Evolutionary conservation across 169 alveolate genomes (phyloP).

Genomic region (Nephromyces sp.): DNA sequence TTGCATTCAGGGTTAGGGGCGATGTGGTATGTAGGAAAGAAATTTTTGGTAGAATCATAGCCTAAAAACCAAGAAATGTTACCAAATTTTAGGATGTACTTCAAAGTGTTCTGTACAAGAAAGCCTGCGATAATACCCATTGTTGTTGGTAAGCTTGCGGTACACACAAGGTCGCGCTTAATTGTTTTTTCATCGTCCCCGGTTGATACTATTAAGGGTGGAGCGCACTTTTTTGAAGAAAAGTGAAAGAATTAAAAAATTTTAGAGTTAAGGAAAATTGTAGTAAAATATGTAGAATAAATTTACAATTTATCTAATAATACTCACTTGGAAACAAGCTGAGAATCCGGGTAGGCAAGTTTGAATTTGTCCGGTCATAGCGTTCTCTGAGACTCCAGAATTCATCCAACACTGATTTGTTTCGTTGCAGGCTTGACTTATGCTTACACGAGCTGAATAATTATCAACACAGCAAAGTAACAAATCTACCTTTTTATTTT

Average conservation of each 20-base stretch:
- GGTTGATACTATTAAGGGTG: conserved; percentile 78
- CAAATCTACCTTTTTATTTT: conserved; percentile 65
- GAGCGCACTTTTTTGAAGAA: conserved; percentile 66
- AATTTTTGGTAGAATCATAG: conserved; percentile 80
- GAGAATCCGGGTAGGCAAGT: conserved; percentile 86
- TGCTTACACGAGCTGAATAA: conserved; percentile 90
- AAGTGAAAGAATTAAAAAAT: not conserved
- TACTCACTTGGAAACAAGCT: conserved; percentile 82
- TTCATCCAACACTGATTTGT: conserved; percentile 85
- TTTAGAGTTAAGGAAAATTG: not conserved
- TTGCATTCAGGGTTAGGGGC: conserved; percentile 80
- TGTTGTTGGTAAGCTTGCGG: conserved; percentile 90
- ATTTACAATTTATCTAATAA: not conserved
- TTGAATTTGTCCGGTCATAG: conserved; percentile 88
- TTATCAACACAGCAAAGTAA: conserved; percentile 89
- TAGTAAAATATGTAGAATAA: not conserved
- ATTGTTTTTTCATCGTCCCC: conserved; percentile 79
- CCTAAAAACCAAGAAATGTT: conserved; percentile 71
- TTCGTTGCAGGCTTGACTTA: conserved; percentile 84
- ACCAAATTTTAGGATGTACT: conserved; percentile 81
- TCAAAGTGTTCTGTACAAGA: conserved; percentile 80
- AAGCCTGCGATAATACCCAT: conserved; percentile 92
- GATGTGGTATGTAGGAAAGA: conserved; percentile 72
- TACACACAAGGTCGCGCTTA: conserved; percentile 87
- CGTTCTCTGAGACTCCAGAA: conserved; percentile 90